Evolutionary conservation across 2,329 filamentous ascomycete genomes (phyloP), one percentile per base, ranked within the genome.

Genomic region (Ascomycota sp.): DNA sequence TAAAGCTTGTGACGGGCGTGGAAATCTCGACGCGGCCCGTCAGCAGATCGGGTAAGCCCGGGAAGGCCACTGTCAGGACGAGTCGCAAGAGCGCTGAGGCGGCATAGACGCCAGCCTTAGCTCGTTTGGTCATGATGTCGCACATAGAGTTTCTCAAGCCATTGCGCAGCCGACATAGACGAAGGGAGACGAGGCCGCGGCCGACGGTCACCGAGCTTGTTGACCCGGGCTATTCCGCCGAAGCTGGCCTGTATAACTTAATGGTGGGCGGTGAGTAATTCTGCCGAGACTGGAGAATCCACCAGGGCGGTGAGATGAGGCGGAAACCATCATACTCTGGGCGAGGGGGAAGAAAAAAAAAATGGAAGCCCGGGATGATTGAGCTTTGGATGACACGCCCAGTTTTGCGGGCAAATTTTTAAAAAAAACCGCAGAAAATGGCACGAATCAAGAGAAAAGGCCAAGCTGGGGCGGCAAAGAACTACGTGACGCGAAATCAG

Each of bases 401-500:
- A n/a, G n/a, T n/a, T n/a, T n/a, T n/a, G n/a, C n/a, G n/a, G n/a
- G n/a, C n/a, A n/a, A n/a, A n/a, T n/a, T n/a, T n/a, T n/a, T n/a
- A n/a, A n/a, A n/a, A n/a, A n/a, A n/a, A n/a, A n/a, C n/a, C n/a
- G n/a, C n/a, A 12, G 8, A 27, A 4, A 8, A 69, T 91, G 82
- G 69, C 60, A 32, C 74, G 72, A 46, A 75, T 85, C 44, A 91
- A 89, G 73, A 91, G 81, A 67, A 94, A 86, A 62, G 85, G 85
- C 50, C 73, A 79, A 52, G 66, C 85, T 51, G 89, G 89, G 53
- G 77, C 82, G 54, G 83, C 85, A 60, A 93, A 89, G 61, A 98
- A 98, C 68, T 98, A 86, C 63, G 83, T 98, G 44, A 98, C 89
- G 33, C 71, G 89, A 53, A 94, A 86, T 25, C 83, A 94, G 61